Percentiles rank a stretch among this genome's conserved stretches.
phyloP scores from a whole-genome alignment of 1,284 basidiomycete species.

The Fistulinella cinereoalba region DNA sequence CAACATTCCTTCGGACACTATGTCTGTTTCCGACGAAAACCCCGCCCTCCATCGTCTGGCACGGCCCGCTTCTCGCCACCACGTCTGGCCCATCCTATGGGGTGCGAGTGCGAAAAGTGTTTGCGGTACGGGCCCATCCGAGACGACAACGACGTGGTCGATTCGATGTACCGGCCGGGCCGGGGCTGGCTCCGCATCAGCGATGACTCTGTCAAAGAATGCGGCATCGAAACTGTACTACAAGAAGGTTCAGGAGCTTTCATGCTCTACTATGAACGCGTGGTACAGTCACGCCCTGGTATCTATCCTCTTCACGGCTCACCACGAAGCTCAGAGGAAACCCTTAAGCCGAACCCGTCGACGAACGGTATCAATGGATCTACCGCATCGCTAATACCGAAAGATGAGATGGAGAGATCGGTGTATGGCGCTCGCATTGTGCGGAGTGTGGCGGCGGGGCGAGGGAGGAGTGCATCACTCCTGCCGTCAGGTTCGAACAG shows the following conservation, averaged over 20 bases:
- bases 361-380: slow-evolving; percentile 41
- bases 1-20: slow-evolving; percentile 90
- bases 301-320: slow-evolving; percentile 31
- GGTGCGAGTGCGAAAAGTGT: slow-evolving; percentile 46
- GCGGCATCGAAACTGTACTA: slow-evolving; percentile 72
- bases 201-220: slow-evolving; percentile 80
- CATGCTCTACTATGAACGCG: slow-evolving; percentile 89
- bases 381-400: slow-evolving; percentile 38
- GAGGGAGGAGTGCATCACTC: slow-evolving; percentile 37
- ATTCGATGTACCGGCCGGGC: slow-evolving; percentile 42
- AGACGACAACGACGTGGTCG: slow-evolving; percentile 35
- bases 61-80: slow-evolving; percentile 44
- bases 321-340: slow-evolving; percentile 58
- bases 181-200: slow-evolving; percentile 81
- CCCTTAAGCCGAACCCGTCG: slow-evolving; percentile 49
- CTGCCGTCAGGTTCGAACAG: slow-evolving; percentile 19
- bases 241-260: slow-evolving; percentile 74
- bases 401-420: slow-evolving; percentile 21
- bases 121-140: slow-evolving; percentile 40
- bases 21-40: slow-evolving; percentile 83
- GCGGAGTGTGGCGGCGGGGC: slow-evolving; percentile 52
- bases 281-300: slow-evolving; percentile 39
- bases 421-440: slow-evolving; percentile 50
- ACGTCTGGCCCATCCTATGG: slow-evolving; percentile 46
- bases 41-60: slow-evolving; percentile 41